phyloP scores from a whole-genome alignment of 768 basidiomycete genomes.

The Leccinum variicolor region DNA sequence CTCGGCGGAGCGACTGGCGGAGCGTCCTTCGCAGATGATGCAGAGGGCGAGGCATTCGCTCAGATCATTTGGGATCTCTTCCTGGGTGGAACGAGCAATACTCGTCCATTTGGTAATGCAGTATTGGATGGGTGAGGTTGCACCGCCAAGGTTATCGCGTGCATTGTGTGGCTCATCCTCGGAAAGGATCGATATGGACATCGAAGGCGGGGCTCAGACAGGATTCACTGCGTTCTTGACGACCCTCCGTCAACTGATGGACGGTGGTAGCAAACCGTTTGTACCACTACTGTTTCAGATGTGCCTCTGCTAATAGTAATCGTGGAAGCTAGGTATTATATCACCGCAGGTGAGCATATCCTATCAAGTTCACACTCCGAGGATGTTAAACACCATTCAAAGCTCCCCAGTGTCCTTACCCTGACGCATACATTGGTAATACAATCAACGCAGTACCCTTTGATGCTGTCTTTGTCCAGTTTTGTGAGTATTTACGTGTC shows the following conservation, averaged over 20 bases:
- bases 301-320: not conserved
- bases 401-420: slow-evolving; percentile 47
- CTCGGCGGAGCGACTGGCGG: slow-evolving; percentile 65
- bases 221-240: slow-evolving; percentile 32
- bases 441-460: slow-evolving; percentile 42
- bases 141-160: not conserved
- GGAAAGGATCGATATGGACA: slow-evolving; percentile 44
- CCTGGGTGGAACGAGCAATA: slow-evolving; percentile 59
- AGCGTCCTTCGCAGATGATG: slow-evolving; percentile 56
- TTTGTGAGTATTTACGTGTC: slow-evolving; percentile 29
- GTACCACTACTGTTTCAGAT: slow-evolving; percentile 1
- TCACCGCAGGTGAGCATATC: slow-evolving; percentile 34
- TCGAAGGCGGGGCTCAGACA: slow-evolving; percentile 40
- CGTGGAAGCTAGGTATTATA: slow-evolving; percentile 34
- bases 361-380: not conserved
- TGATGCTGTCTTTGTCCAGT: slow-evolving; percentile 52
- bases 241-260: slow-evolving; percentile 29
- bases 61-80: slow-evolving; percentile 68
- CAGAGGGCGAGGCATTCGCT: slow-evolving; percentile 57
- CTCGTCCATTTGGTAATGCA: slow-evolving; percentile 69
- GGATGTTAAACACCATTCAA: not conserved
- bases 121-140: slow-evolving; percentile 62
- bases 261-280: slow-evolving; percentile 24
- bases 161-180: not conserved
- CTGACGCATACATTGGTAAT: slow-evolving; percentile 42